These are phyloP conservation scores for Stipa capillata DNA, from an alignment of 176 grass and related monocot species.

Conservation along the genomic window DNA sequence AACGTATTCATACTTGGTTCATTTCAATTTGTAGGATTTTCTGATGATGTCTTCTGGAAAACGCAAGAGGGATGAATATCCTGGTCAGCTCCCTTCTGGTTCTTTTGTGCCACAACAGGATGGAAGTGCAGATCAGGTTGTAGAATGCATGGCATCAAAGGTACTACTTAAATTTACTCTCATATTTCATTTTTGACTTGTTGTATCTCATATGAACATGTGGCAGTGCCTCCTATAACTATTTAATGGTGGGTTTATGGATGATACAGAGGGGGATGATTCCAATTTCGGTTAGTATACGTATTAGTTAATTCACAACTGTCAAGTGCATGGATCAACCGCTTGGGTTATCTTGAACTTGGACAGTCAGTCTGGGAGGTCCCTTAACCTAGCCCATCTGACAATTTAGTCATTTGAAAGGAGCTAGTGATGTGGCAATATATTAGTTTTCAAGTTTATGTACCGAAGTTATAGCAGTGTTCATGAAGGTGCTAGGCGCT, in stretches of 20 bases:
- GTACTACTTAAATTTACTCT: constrained; percentile 18
- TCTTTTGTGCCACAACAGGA: constrained; percentile 94
- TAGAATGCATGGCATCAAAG: constrained; percentile 55
- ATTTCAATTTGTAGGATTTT: constrained; percentile 54
- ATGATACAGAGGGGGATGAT: not conserved
- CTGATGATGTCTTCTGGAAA: constrained; percentile 82
- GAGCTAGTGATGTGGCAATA: not conserved
- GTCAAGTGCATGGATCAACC: not conserved
- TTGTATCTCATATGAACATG: not conserved
- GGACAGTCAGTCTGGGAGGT: not conserved
- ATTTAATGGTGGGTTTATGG: not conserved
- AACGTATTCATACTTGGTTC: not conserved
- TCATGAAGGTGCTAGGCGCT: too few species aligned
- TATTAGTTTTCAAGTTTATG: not conserved
- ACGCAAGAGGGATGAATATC: constrained; percentile 87
- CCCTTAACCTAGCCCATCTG: not conserved
- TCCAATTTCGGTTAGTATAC: not conserved
- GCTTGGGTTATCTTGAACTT: not conserved
- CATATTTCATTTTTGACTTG: not conserved
- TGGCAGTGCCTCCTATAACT: not conserved
- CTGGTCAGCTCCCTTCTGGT: constrained; percentile 64
- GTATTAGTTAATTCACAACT: not conserved
- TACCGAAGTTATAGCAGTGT: not conserved
- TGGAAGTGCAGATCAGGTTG: constrained; percentile 62
- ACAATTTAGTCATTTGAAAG: not conserved